Evolutionary conservation across 495 filamentous ascomycete genomes (phyloP).

Genomic region (Neurospora intermedia): DNA sequence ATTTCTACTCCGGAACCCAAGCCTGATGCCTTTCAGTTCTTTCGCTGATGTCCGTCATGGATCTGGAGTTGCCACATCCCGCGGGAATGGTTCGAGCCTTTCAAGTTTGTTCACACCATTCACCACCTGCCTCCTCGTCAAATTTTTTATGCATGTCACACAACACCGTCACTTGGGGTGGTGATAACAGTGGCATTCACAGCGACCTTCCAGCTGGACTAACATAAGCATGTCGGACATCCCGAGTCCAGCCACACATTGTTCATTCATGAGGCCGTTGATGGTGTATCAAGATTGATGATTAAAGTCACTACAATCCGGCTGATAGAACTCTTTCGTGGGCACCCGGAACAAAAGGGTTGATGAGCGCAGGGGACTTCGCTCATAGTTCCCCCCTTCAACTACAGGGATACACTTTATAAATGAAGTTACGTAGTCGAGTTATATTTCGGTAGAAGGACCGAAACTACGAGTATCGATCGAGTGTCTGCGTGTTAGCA

Average conservation of each 20-base stretch:
- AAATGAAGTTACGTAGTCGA: not conserved
- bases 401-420: not conserved
- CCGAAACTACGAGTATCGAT: not conserved
- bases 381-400: not conserved
- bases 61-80: not conserved
- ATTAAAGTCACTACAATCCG: not conserved
- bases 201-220: not conserved
- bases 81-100: not conserved
- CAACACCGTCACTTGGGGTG: not conserved
- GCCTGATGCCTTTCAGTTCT: not conserved
- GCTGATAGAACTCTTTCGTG: not conserved
- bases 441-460: not conserved
- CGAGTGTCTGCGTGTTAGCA: not conserved
- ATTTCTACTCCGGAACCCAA: not conserved
- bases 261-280: not conserved
- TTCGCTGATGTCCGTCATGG: not conserved
- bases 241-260: not conserved
- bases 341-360: not conserved
- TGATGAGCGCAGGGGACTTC: not conserved
- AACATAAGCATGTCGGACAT: not conserved
- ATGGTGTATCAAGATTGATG: not conserved
- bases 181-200: not conserved
- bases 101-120: not conserved
- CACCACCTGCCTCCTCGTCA: not conserved
- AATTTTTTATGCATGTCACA: not conserved